Base-by-base conservation (phyloP, 352 stramenopile genomes). In the Pythium guiyangense region DNA sequence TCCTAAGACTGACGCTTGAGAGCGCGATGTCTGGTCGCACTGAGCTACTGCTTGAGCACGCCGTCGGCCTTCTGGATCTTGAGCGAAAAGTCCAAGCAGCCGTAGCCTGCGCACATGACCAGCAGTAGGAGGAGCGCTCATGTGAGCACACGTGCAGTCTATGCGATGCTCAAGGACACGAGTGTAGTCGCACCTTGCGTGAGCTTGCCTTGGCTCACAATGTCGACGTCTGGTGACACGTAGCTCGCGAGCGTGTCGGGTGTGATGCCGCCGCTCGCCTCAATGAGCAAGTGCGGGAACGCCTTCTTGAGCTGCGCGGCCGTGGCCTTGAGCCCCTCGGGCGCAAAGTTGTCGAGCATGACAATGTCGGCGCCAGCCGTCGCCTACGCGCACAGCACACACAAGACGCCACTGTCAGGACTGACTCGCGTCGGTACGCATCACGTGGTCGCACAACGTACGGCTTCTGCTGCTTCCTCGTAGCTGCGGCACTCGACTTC, bases 341-440 rank as follows among this genome's bases (percentile, higher is more conserved):
- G 95, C 63, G 88, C 78, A 74, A 98, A 99, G 78, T 99, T 99
- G 79, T 99, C 97, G 18, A 99, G 79, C 97, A 99, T 99, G 31
- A 99, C 87, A 68, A 99, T 96, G 63, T 98, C 82, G 31, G 84
- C 84, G 11, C 84, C 84, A 4, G 79, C 84, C 1, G 46, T 81
- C 29, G 84, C 79, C 75, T 85, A 60, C 18, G n/a, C n/a, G 46
- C 34, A 43, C n/a, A 26, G 6, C 37, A 25, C 54, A n/a, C 37
- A 43, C 14, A 35, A 59, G 25, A 49, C 46, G 48, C 0, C 26
- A 8, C 8, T 25, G 39, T 63, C 18, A 67, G 44, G 14, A 34
- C 58, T 3, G 29, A 35, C 20, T 11, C 15, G 9, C 9, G 15
- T 5, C 20, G 2, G 29, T 29, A 46, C 18, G 10, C 17, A 10